These are phyloP conservation scores for Crithidia acanthocephali DNA, from an alignment of 208 protist genomes.

Conservation along the genomic window DNA sequence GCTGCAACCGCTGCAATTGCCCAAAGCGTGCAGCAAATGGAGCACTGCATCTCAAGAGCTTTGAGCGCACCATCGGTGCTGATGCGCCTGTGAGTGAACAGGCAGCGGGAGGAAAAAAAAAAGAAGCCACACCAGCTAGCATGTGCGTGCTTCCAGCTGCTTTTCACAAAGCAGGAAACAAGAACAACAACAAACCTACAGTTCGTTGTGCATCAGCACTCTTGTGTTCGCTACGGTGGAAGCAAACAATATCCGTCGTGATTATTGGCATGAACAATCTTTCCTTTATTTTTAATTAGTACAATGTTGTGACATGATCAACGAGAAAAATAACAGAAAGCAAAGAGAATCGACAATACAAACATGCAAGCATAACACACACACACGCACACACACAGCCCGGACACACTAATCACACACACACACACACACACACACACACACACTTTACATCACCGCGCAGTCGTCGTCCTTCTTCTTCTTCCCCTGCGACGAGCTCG, in stretches of 20 bases:
- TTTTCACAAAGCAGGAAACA: background rate
- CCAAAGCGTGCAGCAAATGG: too few relatives aligned
- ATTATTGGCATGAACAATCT: background rate
- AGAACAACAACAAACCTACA: background rate
- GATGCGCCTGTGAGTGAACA: too few relatives aligned
- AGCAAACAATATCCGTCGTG: background rate
- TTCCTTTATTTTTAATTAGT: slow-evolving; percentile 6
- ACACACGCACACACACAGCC: slow-evolving; percentile 11
- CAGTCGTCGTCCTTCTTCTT: slow-evolving; percentile 53
- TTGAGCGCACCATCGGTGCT: too few relatives aligned
- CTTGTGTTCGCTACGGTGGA: too few relatives aligned
- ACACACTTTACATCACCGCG: slow-evolving; percentile 51
- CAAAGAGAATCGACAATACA: background rate
- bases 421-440: background rate
- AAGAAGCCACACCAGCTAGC: too few relatives aligned
- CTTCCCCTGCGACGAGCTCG: slow-evolving; percentile 20
- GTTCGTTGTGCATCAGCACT: too few relatives aligned
- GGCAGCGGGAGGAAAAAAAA: background rate
- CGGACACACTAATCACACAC: background rate
- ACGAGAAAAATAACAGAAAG: slow-evolving; percentile 5
- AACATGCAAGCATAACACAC: background rate
- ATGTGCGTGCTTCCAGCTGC: too few relatives aligned
- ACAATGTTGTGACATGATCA: slow-evolving; percentile 14
- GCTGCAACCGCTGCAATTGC: too few relatives aligned
- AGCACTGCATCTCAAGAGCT: too few relatives aligned